Evolutionary conservation across 148 eudicot species (phyloP), one percentile per base, ranked within the genome.

Genomic region (Vaccinium darrowii): DNA sequence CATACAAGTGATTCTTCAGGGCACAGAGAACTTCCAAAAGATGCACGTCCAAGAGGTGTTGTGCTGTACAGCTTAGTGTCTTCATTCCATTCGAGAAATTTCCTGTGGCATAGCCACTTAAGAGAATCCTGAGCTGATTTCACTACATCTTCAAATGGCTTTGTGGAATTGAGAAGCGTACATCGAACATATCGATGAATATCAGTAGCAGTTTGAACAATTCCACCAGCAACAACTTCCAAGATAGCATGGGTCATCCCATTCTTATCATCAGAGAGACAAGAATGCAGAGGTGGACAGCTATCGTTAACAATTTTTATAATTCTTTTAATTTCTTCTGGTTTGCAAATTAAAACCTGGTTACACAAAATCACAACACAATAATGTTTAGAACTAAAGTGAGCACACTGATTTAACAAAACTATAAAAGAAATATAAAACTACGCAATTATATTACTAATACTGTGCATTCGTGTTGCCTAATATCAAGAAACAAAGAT

Each of bases 191-290:
- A 97, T 78, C 98, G 95, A 88, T 97, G 90, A 89, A 97, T 94
- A 87, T 97, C 99, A 84, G 87, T 91, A 69, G 99, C 98, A 89
- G 98, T 93, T 87, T 94, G 99, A 85, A 97, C 99, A 87, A 95
- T 94, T 67, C 98, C 99, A 86, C 99, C 91, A 88, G 99, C 95
- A 85, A 95, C 99, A 76, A 94, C 99, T 92, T 97, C 99, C 60
- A 97, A 84, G 84, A 97, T 97, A 73, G 99, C 99, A 90, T 97
- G 99, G 80, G 95, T 97, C 99, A 97, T 97, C 86, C 99, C 99
- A 90, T 95, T 97, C 91, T 95, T 95, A 88, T 95, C 99, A 91
- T 97, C 98, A 47, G 99, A 97, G 83, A 97, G 95, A 91, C 99
- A 97, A 88, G 99, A 97, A 86, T 94, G 90, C 90, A 97, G 86